Evolutionary conservation across 345 rosid genomes (phyloP), one percentile per base, ranked within the genome.

Genomic region (Orychophragmus violaceus): DNA sequence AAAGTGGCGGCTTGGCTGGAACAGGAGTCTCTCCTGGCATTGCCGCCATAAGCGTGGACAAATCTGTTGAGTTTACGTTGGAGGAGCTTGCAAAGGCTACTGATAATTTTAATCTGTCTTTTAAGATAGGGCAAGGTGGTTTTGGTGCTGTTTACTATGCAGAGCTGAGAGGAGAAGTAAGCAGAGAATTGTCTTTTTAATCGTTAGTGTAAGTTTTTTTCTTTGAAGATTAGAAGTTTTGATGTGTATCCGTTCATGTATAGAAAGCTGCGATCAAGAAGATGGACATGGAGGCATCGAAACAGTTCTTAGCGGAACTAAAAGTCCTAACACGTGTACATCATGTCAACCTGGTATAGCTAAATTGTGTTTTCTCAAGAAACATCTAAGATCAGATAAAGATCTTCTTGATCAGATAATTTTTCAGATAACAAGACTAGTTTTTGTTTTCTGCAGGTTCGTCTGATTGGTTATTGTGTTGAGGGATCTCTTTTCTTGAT

Each of bases 251-350:
- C 44, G 39, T 62, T 25, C 6, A 46, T 77, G 46, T 62, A 76
- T 82, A 94, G 99, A 89, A 80, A 91, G 92, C 95, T 75, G 97
- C 99, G 27, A 90, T 94, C 77, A 94, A 94, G 84, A 94, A 88
- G 82, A 94, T 94, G 99, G 92, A 94, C 51, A 89, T 94, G 99
- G 87, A 88, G 80, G 96, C 93, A 52, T 79, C 96, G 0, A 87
- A 79, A 78, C 96, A 94, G 79, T 94, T 94, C 78, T 85, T 87
- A 23, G 96, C 96, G n/a, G 99, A 90, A 71, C 74, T 94, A 64
- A 88, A 88, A 77, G 99, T 94, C 75, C 71, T 90, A 62, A 90
- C 99, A 0, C 83, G 82, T 63, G 96, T 94, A 60, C 99, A 94
- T 79, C 99, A 91, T 78, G 84, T 88, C 64, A 94, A 87, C 82